Evolutionary conservation across 2,329 filamentous ascomycete species (phyloP), one percentile per base, ranked within the genome.

Genomic region (Orbilia ellipsospora): DNA sequence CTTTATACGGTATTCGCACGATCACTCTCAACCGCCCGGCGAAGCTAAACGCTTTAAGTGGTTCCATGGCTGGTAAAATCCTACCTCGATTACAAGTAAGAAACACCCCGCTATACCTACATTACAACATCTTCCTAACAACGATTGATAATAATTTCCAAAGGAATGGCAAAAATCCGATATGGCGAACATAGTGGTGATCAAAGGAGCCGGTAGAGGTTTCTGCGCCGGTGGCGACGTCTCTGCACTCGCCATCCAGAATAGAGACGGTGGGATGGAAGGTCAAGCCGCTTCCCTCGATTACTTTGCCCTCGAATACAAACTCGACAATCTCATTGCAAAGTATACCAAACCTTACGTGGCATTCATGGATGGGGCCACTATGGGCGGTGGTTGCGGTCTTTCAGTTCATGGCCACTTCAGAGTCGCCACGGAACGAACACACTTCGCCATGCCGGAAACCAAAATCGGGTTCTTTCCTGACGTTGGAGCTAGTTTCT

Each of bases 381-480:
- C 96, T 62, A 99, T 99, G 95, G 95, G 95, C 67, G 95, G 95
- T 67, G 95, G 95, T 78, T 95, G 98, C 63, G 95, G 95, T 5
- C 87, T 99, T 68, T 96, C 92, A 82, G 88, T 97, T 62, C 96
- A 99, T 83, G 94, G 95, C 1, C 96, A 95, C 2, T 94, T 99
- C 87, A 88, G 95, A 75, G 96, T 99, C 81, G 95, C 95, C 44
- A 99, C 95, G 1, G 95, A 99, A 84, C 91, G 90, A 81, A 99
- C 95, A 4, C 84, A 96, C 56, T 98, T 99, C 80, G 94, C 96
- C 79, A 99, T 99, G 95, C 95, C 95, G 31, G 95, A 99, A 85
- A 99, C 95, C 2, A 96, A 89, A 7, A 99, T 99, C 81, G 95
- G 95, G 45, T 97, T 98, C 86, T 99, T 99, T 86, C 95, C 96